Percentiles rank a stretch among this genome's conserved stretches.
phyloP scores from a whole-genome alignment of 371 early-diverging fungal genomes.

The Mortierella sp. region DNA sequence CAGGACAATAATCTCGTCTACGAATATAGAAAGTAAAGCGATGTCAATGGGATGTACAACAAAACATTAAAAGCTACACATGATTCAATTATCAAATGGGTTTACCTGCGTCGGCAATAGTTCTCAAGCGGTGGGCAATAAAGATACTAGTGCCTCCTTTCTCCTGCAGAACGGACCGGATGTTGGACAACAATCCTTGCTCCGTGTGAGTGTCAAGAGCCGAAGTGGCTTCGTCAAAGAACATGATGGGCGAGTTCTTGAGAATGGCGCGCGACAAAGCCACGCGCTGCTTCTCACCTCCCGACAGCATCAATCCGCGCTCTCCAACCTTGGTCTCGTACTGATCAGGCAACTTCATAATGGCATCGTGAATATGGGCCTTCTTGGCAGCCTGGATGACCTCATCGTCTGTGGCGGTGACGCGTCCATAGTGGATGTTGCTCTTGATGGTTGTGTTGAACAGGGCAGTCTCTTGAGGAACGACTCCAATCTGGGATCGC shows the following conservation, averaged over 20 bases:
- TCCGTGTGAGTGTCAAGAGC: slow-evolving; percentile 95
- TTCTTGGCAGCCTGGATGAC: slow-evolving; percentile 71
- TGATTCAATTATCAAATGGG: neutral
- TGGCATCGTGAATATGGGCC: slow-evolving; percentile 76
- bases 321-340: slow-evolving; percentile 85
- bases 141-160: slow-evolving; percentile 79
- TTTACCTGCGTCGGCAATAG: slow-evolving; percentile 82
- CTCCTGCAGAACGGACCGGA: slow-evolving; percentile 76
- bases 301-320: slow-evolving; percentile 86
- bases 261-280: slow-evolving; percentile 85
- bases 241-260: slow-evolving; percentile 82
- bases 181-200: slow-evolving; percentile 81
- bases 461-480: slow-evolving; percentile 86
- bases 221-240: slow-evolving; percentile 96
- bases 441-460: slow-evolving; percentile 80
- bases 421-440: slow-evolving; percentile 81
- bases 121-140: slow-evolving; percentile 85
- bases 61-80: neutral
- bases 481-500: slow-evolving; percentile 84
- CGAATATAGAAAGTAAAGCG: neutral
- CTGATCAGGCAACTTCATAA: slow-evolving; percentile 71
- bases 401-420: slow-evolving; percentile 64
- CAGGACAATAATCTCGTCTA: slow-evolving; percentile 84
- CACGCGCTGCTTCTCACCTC: slow-evolving; percentile 88
- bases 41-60: neutral